phyloP scores from a whole-genome alignment of 2,329 filamentous ascomycete genomes.

The Rasamsonia emersonii region DNA sequence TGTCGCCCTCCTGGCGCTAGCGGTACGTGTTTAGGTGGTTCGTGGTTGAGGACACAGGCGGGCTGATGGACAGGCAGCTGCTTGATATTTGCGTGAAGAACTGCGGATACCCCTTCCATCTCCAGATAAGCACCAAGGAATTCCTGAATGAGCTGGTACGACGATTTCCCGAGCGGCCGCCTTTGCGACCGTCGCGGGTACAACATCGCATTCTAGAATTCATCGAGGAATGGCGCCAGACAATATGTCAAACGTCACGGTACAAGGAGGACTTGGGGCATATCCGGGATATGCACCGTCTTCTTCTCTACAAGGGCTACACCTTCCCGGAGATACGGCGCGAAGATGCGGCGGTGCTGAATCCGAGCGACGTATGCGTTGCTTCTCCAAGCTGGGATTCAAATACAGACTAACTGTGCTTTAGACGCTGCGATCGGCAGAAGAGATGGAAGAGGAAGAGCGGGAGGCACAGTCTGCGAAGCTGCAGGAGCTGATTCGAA shows the following conservation, averaged over 20 bases:
- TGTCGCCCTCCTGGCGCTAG: constrained; percentile 80
- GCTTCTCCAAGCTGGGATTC: constrained; percentile 2
- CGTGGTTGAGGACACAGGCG: constrained; percentile 7
- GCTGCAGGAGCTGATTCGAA: constrained; percentile 87
- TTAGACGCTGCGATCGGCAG: constrained; percentile 87
- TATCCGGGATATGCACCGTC: constrained; percentile 92
- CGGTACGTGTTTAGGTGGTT: constrained; percentile 36
- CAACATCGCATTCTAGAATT: constrained; percentile 89
- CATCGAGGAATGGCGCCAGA: constrained; percentile 96
- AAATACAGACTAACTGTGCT: constrained; percentile 18
- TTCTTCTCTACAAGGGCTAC: constrained; percentile 95
- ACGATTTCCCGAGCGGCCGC: constrained; percentile 87
- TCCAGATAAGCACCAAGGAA: constrained; percentile 97
- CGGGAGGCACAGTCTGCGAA: constrained; percentile 94
- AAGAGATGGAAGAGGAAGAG: constrained; percentile 98
- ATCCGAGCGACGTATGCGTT: constrained; percentile 80
- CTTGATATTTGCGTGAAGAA: constrained; percentile 99
- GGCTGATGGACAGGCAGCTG: constrained; percentile 43
- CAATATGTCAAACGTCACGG: constrained; percentile 94
- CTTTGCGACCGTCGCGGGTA: constrained; percentile 74
- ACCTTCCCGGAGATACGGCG: constrained; percentile 84
- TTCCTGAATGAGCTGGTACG: constrained; percentile 97
- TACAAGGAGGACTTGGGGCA: constrained; percentile 97
- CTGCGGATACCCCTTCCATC: constrained; percentile 96
- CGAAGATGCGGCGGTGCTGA: constrained; percentile 92